A percentile compares a stretch with the other conserved stretches of the same genome.
These are phyloP conservation scores for Saitozyma podzolica DNA, from an alignment of 768 basidiomycete species.

Conservation along the genomic window DNA sequence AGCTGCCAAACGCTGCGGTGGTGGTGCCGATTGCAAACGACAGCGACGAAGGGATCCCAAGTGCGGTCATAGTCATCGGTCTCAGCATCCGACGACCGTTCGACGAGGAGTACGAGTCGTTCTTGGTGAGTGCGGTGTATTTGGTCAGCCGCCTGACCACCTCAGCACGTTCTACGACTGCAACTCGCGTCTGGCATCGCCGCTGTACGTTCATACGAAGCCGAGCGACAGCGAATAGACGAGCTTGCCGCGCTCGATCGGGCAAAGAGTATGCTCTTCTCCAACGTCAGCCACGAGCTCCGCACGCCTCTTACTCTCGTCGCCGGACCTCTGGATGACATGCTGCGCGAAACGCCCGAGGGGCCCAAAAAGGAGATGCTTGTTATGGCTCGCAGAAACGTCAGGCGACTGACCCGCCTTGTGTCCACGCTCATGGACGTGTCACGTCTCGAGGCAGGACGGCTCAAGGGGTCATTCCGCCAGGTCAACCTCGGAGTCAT, in stretches of 20 bases:
- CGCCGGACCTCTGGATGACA: constrained; percentile 45
- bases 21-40: constrained; percentile 46
- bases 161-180: constrained; percentile 24
- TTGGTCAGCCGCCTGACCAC: not conserved
- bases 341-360: constrained; percentile 30
- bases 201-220: constrained; percentile 44
- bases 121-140: constrained; percentile 24
- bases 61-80: constrained; percentile 39
- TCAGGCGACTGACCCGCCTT: constrained; percentile 39
- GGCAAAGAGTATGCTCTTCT: constrained; percentile 43
- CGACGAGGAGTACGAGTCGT: constrained; percentile 47
- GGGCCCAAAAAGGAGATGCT: constrained; percentile 37
- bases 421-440: constrained; percentile 56
- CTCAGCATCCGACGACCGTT: constrained; percentile 43
- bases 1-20: constrained; percentile 39
- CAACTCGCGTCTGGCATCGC: constrained; percentile 47
- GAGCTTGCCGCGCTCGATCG: constrained; percentile 43
- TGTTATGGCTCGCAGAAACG: constrained; percentile 40
- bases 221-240: constrained; percentile 37
- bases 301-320: constrained; percentile 42
- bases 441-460: constrained; percentile 49
- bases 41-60: constrained; percentile 40
- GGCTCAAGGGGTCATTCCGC: constrained; percentile 47
- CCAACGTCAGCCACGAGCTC: constrained; percentile 37
- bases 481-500: constrained; percentile 46